Percentiles rank a stretch among this genome's conserved stretches.
Evolutionary conservation across 2,329 filamentous ascomycete species (phyloP).

Genomic region (Clonostachys sp.): DNA sequence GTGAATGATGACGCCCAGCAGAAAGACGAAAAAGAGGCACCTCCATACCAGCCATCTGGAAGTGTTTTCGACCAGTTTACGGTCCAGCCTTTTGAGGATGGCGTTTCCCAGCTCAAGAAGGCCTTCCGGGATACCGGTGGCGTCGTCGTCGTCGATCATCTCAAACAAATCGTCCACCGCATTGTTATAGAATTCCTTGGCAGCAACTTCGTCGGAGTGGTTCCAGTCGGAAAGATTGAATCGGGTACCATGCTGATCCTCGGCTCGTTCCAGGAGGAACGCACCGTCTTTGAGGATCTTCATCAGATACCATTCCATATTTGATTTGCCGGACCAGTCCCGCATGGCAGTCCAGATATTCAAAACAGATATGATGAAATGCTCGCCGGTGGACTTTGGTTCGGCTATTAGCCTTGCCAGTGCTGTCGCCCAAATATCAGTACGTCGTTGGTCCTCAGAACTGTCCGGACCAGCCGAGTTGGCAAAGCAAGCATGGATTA

Average conservation of each 20-base stretch:
- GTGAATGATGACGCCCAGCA: conserved; percentile 78
- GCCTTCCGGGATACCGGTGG: conserved; percentile 80
- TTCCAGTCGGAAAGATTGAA: conserved; percentile 70
- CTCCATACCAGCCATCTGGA: conserved; percentile 82
- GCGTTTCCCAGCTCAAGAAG: conserved; percentile 81
- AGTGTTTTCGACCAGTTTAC: conserved; percentile 67
- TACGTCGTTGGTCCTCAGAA: conserved; percentile 72
- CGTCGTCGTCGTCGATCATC: conserved; percentile 78
- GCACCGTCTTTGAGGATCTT: conserved; percentile 89
- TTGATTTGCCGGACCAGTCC: conserved; percentile 84
- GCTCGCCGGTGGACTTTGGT: conserved; percentile 70
- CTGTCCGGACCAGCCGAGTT: conserved; percentile 79
- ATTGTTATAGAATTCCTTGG: conserved; percentile 83
- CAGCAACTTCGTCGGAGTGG: conserved; percentile 74
- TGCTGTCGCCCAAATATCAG: conserved; percentile 83
- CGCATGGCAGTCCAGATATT: conserved; percentile 84
- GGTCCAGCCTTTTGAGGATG: conserved; percentile 72
- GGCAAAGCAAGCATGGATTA: conserved; percentile 86
- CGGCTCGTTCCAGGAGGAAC: conserved; percentile 81
- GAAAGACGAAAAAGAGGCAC: conserved; percentile 88
- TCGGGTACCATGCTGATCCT: conserved; percentile 69
- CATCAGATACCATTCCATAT: conserved; percentile 93
- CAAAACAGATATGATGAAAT: conserved; percentile 77
- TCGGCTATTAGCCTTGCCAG: conserved; percentile 80
- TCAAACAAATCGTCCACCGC: conserved; percentile 80